phyloP scores from a whole-genome alignment of 805 yeast genomes.

The Wickerhamiella australiensis region DNA sequence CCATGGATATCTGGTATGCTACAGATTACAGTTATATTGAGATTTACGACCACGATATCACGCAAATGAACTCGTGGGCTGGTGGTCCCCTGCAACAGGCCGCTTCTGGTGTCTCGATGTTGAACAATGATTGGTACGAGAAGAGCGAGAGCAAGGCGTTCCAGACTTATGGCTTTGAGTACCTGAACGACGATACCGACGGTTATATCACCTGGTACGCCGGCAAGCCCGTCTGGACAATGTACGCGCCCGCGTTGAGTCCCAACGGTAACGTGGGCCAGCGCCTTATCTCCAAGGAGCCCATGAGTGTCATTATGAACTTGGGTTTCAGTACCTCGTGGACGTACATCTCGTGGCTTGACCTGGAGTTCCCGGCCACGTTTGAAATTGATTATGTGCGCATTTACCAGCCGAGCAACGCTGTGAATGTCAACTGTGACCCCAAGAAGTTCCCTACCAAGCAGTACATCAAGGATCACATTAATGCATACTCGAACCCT shows the following conservation, averaged over 20 bases:
- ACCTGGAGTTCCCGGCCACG: conserved; percentile 59
- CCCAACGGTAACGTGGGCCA: conserved; percentile 85
- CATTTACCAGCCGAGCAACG: conserved; percentile 71
- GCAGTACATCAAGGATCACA: conserved; percentile 66
- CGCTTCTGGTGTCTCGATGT: conserved; percentile 65
- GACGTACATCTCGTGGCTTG: conserved; percentile 88
- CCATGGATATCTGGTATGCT: conserved; percentile 85
- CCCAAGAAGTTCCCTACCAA: conserved; percentile 75
- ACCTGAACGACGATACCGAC: conserved; percentile 49
- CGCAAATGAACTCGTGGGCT: conserved; percentile 73
- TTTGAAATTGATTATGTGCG: conserved; percentile 78
- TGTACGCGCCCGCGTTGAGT: conserved; percentile 61
- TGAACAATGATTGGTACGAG: conserved; percentile 77
- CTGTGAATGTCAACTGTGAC: conserved; percentile 62
- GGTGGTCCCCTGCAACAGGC: conserved; percentile 97
- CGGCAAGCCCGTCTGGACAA: conserved; percentile 70
- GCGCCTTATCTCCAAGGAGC: conserved; percentile 77
- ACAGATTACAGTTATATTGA: conserved; percentile 78
- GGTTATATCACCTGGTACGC: conserved; percentile 84
- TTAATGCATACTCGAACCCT: conserved; percentile 51
- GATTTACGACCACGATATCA: conserved; percentile 52
- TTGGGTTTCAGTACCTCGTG: conserved; percentile 84
- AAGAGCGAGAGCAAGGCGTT: conserved; percentile 38
- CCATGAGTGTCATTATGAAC: conserved; percentile 81
- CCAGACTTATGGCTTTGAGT: conserved; percentile 73